Base-by-base conservation (phyloP, 345 rosid genomes). In the Aurinia saxatilis region DNA sequence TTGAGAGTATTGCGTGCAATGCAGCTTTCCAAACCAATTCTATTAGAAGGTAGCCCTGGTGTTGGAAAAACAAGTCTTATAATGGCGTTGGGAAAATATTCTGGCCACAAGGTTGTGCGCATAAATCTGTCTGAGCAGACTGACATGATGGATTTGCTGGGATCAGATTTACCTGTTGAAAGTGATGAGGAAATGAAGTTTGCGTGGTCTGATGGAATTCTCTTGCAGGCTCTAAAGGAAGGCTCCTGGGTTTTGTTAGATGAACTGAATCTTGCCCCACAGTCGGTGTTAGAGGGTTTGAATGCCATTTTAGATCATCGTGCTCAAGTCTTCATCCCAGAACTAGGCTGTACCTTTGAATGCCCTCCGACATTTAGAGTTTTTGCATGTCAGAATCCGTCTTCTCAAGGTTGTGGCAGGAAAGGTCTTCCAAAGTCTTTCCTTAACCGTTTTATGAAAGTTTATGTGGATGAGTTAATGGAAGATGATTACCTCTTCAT, bases 81-180 rank as follows among this genome's bases (percentile, higher is more conserved):
- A 72, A 73, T 79, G 67, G 95, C 98, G 44, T 73, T 92, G 79
- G 96, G 97, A 39, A 87, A 81, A 74, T 84, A 77, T 80, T 92
- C 97, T 40, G 98, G 97, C 60, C 97, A 92, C 72, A 87, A 78
- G 76, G 98, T 92, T 63, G 88, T 92, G 35, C 90, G 98, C 64
- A 87, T 92, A 70, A 92, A 92, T 72, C 79, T 92, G 67, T 92
- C 96, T 46, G 98, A 92, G 82, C 98, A 92, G 96, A 92, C 98
- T 73, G 98, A 92, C 79, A 81, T 92, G 75, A 92, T 92, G 98
- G 98, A 92, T 79, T 79, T 92, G 77, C 73, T 92, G 76, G 98
- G 98, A 33, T 87, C 98, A 4, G 98, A 92, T 79, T 77, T 92
- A 55, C 98, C 97, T 14, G 79, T 85, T 54, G 97, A 92, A 66